Conservation (phyloP, 306 rosid genomes). For the Pterocarpus santalinus region DNA sequence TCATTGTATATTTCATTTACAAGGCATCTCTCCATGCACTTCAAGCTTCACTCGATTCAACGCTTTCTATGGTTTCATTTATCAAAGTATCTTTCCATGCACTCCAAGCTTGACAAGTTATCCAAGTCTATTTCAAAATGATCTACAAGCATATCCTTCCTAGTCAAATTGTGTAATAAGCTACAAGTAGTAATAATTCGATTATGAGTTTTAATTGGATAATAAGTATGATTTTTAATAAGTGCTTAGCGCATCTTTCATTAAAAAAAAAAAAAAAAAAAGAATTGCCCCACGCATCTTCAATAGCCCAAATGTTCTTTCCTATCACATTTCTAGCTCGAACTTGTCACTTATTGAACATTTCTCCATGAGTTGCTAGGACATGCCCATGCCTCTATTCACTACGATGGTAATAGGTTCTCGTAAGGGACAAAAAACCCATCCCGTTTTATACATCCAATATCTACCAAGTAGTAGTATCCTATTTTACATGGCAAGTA, state of each 20-base stretch:
- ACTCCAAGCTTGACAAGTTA: too few species aligned
- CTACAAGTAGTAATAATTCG: too few species aligned
- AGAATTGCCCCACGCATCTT: conserved; percentile 1
- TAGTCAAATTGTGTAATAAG: too few species aligned
- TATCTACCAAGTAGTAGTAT: not conserved
- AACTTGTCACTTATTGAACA: not conserved
- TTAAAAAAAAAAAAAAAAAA: too few species aligned
- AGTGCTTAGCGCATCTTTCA: too few species aligned
- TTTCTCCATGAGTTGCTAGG: not conserved
- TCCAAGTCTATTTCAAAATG: too few species aligned
- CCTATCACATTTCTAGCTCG: not conserved
- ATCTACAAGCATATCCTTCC: too few species aligned
- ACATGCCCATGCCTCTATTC: not conserved
- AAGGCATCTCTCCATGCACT: too few species aligned
- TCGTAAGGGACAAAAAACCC: conserved; percentile 3
- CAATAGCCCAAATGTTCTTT: not conserved
- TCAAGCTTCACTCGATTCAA: too few species aligned
- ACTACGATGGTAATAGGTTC: not conserved
- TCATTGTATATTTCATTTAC: too few species aligned
- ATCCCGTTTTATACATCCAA: not conserved
- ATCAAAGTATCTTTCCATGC: too few species aligned
- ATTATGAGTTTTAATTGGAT: not conserved
- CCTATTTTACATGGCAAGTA: not conserved
- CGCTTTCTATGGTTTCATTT: too few species aligned
- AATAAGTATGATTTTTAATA: not conserved